Evolutionary conservation across 1,139 yeast genomes (phyloP), one percentile per base, ranked within the genome.

Genomic region (Blastobotrys petasosporus): DNA sequence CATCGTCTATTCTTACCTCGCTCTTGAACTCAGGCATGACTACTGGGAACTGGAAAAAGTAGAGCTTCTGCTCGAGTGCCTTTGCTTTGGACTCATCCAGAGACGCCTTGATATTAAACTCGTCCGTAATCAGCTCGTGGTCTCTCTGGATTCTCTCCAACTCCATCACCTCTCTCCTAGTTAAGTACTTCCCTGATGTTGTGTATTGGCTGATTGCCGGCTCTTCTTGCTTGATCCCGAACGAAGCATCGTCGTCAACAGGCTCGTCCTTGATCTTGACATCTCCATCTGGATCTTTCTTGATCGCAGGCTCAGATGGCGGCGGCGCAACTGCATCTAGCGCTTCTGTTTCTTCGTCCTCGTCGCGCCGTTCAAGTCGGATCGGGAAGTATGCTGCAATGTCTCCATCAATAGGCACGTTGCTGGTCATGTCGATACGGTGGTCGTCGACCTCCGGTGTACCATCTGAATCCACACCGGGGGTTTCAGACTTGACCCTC

Each of bases 1-100:
- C 39, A 15, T 38, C 33, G 25, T 38, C 32, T 20, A 47, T 30
- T n/a, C 39, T 20, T 4, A 20, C 25, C 6, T 20, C 25, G 25
- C 25, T 33, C 43, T 64, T 64, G 50, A 81, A 80, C 9, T 66
- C 54, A 0, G 95, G 95, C 46, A 85, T 65, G 12, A 75, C 65
- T 34, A 77, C 74, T 4, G 96, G 95, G 49, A 88, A 67, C 60
- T 88, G 95, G 55, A 87, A 67, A 43, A 85, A 70, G 51, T 82
- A 66, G 50, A 76, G 68, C 51, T 67, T 64, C 39, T 72, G 70
- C 28, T 70, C 70, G 16, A 71, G 58, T 25, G 59, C 63, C 13
- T 36, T 43, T 2, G 48, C 47, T 20, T 41, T 23, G 10, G 40
- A 32, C 25, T 37, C 49, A 15, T 45, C 47, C 37, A 45, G 29